Evolutionary conservation across 2,329 filamentous ascomycete species (phyloP).

Genomic region (Fusarium pseudograminearum): DNA sequence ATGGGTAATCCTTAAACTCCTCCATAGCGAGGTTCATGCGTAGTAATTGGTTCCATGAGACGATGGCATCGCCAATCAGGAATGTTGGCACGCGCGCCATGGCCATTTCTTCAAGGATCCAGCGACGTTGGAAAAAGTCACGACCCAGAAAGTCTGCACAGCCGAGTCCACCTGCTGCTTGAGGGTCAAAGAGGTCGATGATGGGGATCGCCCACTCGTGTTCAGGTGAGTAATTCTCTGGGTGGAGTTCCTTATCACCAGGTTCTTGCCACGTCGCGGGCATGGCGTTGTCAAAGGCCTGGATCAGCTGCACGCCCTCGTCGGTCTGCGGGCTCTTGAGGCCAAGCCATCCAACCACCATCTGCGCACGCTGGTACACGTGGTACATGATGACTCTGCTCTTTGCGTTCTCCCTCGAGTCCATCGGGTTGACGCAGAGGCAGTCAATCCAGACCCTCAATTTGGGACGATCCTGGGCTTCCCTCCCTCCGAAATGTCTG

Average conservation of each 20-base stretch:
- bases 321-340: conserved; percentile 48
- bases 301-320: conserved; percentile 44
- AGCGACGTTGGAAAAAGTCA: conserved; percentile 52
- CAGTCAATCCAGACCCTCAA: conserved; percentile 51
- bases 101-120: conserved; percentile 55
- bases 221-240: conserved; percentile 51
- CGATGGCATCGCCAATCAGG: conserved; percentile 52
- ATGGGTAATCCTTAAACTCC: conserved; percentile 52
- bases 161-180: conserved; percentile 43
- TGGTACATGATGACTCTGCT: conserved; percentile 48
- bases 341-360: conserved; percentile 53
- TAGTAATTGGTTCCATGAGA: conserved; percentile 54
- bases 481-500: conserved; percentile 29
- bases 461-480: conserved; percentile 20
- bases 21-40: conserved; percentile 52
- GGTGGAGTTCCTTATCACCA: conserved; percentile 50
- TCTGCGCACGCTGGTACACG: conserved; percentile 49
- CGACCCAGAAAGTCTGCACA: conserved; percentile 49
- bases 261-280: conserved; percentile 51
- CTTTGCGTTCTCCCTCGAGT: conserved; percentile 47
- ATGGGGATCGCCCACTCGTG: conserved; percentile 50
- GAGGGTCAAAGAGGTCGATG: conserved; percentile 41
- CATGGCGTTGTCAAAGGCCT: conserved; percentile 49
- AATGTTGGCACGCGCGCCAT: conserved; percentile 50
- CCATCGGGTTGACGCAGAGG: conserved; percentile 48